These are phyloP conservation scores for Sechiopsis laciniata DNA, from an alignment of 306 rosid genomes.

Conservation along the genomic window DNA sequence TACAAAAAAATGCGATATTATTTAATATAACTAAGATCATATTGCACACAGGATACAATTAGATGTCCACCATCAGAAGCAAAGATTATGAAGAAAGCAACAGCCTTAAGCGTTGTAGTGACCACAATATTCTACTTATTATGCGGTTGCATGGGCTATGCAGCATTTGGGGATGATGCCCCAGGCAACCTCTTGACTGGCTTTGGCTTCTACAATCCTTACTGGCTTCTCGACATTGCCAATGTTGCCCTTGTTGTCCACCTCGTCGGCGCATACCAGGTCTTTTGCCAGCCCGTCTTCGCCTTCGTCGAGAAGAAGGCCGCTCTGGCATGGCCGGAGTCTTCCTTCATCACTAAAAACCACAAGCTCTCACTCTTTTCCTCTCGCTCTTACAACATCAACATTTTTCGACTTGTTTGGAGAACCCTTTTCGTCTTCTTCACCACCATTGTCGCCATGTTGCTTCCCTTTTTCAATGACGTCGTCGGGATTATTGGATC, in stretches of 20 bases:
- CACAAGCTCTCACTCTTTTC: slow-evolving; percentile 25
- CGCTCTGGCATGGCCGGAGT: slow-evolving; percentile 33
- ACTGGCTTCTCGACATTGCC: slow-evolving; percentile 67
- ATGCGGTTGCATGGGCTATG: slow-evolving; percentile 68
- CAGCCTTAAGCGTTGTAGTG: slow-evolving; percentile 37
- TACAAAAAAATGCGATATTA: no score
- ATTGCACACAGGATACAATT: neutral
- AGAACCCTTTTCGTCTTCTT: slow-evolving; percentile 39
- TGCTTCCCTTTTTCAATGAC: slow-evolving; percentile 59
- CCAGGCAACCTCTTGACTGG: slow-evolving; percentile 75
- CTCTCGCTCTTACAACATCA: slow-evolving; percentile 36
- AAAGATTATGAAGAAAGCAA: slow-evolving; percentile 44
- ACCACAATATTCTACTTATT: slow-evolving; percentile 61
- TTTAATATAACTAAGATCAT: no score
- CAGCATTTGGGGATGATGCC: slow-evolving; percentile 64
- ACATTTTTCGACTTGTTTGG: slow-evolving; percentile 36
- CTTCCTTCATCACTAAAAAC: slow-evolving; percentile 35
- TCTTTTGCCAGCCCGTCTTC: slow-evolving; percentile 21
- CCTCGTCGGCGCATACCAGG: slow-evolving; percentile 84
- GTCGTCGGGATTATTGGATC: slow-evolving; percentile 55
- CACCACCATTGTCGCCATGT: slow-evolving; percentile 29
- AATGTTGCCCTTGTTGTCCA: slow-evolving; percentile 64
- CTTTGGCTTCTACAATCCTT: slow-evolving; percentile 39
- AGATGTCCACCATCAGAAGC: slow-evolving; percentile 21
- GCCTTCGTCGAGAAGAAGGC: slow-evolving; percentile 15